Evolutionary conservation across 345 rosid genomes (phyloP).

Genomic region (Alliaria petiolata): DNA sequence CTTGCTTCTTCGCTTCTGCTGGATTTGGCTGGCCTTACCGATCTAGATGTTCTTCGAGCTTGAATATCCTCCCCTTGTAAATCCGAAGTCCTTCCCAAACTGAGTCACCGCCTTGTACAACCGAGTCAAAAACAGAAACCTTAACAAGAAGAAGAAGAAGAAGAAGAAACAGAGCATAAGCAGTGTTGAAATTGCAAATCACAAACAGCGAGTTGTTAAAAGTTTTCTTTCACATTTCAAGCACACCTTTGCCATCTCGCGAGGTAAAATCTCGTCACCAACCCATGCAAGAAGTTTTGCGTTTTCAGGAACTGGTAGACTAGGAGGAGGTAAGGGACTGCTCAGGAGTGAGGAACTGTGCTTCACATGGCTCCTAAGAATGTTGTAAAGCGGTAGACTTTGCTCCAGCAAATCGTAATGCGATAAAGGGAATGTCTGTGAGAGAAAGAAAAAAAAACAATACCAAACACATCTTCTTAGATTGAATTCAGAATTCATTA

Average conservation of each 20-base stretch:
- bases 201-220: neutral
- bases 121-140: constrained; percentile 92
- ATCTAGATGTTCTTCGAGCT: constrained; percentile 86
- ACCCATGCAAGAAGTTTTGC: constrained; percentile 83
- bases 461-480: neutral
- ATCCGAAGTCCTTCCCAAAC: constrained; percentile 95
- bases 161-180: constrained; percentile 19
- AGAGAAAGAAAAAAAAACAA: neutral
- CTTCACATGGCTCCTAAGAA: constrained; percentile 57
- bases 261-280: constrained; percentile 79
- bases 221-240: constrained; percentile 14
- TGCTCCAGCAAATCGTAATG: constrained; percentile 70
- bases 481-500: neutral
- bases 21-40: constrained; percentile 39
- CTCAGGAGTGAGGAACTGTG: constrained; percentile 39
- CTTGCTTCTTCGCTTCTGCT: neutral
- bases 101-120: constrained; percentile 92
- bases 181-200: neutral
- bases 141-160: no score
- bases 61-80: constrained; percentile 66
- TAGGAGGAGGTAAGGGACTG: constrained; percentile 54
- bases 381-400: constrained; percentile 74
- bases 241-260: constrained; percentile 72
- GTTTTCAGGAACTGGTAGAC: constrained; percentile 74
- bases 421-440: constrained; percentile 70